Evolutionary conservation across 2,329 filamentous ascomycete genomes (phyloP), one percentile per base, ranked within the genome.

Genomic region (Arachnopeziza araneosa): DNA sequence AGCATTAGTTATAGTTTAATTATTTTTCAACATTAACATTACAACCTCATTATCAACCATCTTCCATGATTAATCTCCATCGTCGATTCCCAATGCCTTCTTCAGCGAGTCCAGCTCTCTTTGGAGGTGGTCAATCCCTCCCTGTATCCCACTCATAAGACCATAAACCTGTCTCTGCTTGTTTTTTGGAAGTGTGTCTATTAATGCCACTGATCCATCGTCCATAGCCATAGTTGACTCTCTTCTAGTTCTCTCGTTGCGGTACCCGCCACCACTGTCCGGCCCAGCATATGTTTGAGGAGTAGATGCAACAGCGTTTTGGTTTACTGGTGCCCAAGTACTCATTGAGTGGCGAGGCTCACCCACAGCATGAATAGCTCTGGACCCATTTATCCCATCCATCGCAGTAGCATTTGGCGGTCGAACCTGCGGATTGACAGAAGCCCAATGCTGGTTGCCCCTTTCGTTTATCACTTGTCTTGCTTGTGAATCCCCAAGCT

Each of bases 191-290:
- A 72, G 52, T 9, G 60, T 66, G 51, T 72, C 69, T 49, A 72
- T 71, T 9, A 71, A 54, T n/a, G 69, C 63, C 23, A 56, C 50
- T 36, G 66, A 62, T 24, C 65, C 63, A 14, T 68, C 67, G 55
- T 66, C 63, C 6, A 52, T 32, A 21, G 60, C 56, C 21, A 63
- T 22, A 9, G 21, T 68, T 8, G 64, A 65, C 26, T 70, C 66
- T 52, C 67, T 56, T 56, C 57, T 60, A 21, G 51, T 61, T 32
- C 65, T 64, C 26, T 70, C 68, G 19, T 48, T 60, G 22, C 58
- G 59, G 64, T 78, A 77, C 26, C 66, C 66, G 24, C 69, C 67
- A 23, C 71, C 70, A 63, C 81, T 82, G 56, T 67, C 64, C 24
- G 78, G 79, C 24, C 51, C 56, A 57, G 54, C 60, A 14, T 54